Conservation (phyloP, 306 rosid genomes). For the Sophora flavescens region DNA sequence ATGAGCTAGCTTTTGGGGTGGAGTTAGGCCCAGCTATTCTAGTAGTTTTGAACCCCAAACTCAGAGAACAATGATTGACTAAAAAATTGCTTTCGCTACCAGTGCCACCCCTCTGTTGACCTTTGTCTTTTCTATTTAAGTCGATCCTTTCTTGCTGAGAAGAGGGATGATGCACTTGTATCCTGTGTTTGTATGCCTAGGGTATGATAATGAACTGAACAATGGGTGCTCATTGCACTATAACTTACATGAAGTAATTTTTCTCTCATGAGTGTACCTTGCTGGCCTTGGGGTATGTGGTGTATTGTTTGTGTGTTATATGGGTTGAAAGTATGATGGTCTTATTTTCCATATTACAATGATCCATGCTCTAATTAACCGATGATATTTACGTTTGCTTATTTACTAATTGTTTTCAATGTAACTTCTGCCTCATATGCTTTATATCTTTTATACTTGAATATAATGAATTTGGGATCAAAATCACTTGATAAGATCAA, state of each 20-base stretch:
- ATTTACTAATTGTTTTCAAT: not conserved
- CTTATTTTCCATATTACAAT: conserved; percentile 6
- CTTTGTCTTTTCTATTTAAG: not conserved
- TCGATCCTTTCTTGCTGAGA: conserved; percentile 25
- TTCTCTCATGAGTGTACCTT: not conserved
- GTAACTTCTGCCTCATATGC: not conserved
- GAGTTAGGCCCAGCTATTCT: too few species aligned
- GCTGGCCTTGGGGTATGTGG: conserved; percentile 3
- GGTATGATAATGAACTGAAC: not conserved
- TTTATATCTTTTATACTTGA: not conserved
- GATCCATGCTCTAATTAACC: not conserved
- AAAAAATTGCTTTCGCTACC: not conserved
- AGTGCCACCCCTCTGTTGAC: not conserved
- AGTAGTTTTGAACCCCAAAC: not conserved
- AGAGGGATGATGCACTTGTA: not conserved
- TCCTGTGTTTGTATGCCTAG: not conserved
- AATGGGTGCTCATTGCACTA: not conserved
- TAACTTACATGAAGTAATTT: not conserved
- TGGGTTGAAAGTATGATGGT: not conserved
- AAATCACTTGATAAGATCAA: not conserved
- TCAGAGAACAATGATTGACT: not conserved
- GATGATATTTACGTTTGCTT: not conserved
- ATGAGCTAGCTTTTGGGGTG: too few species aligned
- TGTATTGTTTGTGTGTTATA: conserved; percentile 5
- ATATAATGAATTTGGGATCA: not conserved